Percentiles rank a stretch among this genome's conserved stretches.
phyloP scores from a whole-genome alignment of 2,329 filamentous ascomycete genomes.

The Sporothrix luriei region DNA sequence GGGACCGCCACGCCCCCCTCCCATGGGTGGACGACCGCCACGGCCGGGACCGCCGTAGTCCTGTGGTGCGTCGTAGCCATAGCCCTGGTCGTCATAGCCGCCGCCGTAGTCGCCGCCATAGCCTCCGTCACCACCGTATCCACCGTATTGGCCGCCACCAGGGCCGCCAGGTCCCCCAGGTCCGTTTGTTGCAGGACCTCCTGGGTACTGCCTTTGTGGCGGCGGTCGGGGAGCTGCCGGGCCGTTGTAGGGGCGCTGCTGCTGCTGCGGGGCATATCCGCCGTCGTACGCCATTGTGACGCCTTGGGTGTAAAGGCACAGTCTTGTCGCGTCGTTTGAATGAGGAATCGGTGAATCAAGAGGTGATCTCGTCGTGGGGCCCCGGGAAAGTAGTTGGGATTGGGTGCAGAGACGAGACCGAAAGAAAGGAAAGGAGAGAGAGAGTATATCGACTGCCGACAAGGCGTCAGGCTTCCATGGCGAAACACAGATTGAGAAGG shows the following conservation, averaged over 20 bases:
- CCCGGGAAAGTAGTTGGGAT: neutral
- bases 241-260: slow-evolving; percentile 54
- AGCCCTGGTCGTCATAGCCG: slow-evolving; percentile 50
- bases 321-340: slow-evolving; percentile 4
- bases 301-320: neutral
- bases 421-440: neutral
- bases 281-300: slow-evolving; percentile 56
- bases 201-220: slow-evolving; percentile 45
- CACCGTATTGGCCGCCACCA: slow-evolving; percentile 36
- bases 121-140: slow-evolving; percentile 43
- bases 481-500: neutral
- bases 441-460: slow-evolving; percentile 7
- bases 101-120: slow-evolving; percentile 47
- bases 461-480: slow-evolving; percentile 26
- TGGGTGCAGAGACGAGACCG: slow-evolving; percentile 24
- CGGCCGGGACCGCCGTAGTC: slow-evolving; percentile 51
- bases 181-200: slow-evolving; percentile 39
- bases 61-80: slow-evolving; percentile 50
- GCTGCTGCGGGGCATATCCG: slow-evolving; percentile 46
- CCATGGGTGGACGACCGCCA: slow-evolving; percentile 49
- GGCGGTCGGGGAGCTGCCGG: slow-evolving; percentile 49
- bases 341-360: neutral
- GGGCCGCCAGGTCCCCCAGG: slow-evolving; percentile 35
- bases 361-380: neutral
- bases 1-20: slow-evolving; percentile 51